A percentile compares a stretch with the other conserved stretches of the same genome.
Conservation (phyloP, 768 basidiomycete species). For the Boletus sensibilis region DNA sequence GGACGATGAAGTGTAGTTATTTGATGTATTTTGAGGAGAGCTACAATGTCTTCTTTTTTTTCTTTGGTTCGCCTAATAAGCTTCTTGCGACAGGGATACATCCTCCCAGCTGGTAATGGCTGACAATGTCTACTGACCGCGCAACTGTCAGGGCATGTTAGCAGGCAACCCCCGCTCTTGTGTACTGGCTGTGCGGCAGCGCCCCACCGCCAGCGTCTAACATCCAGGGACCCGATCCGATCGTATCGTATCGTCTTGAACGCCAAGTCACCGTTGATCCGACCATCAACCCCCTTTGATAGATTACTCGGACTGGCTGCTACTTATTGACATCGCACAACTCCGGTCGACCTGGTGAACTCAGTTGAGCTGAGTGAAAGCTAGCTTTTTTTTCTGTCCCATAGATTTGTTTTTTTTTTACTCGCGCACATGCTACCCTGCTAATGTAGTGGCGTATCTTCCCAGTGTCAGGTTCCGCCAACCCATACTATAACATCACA, state of each 20-base stretch:
- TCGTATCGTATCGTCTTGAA: constrained; percentile 9
- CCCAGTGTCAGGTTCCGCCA: constrained; percentile 5
- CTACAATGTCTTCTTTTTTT: neutral
- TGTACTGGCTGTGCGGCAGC: constrained; percentile 4
- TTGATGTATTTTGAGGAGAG: constrained; percentile 8
- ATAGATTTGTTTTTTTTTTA: constrained; percentile 1
- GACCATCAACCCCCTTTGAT: neutral
- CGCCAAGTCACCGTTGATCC: constrained; percentile 14
- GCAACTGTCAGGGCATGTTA: neutral
- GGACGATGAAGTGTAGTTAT: constrained; percentile 36
- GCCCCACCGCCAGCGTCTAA: neutral
- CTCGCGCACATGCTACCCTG: constrained; percentile 18
- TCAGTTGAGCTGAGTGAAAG: constrained; percentile 6
- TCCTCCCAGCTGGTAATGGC: neutral
- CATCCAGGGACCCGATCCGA: constrained; percentile 15
- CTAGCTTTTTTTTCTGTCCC: neutral
- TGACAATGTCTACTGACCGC: neutral
- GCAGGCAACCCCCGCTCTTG: neutral
- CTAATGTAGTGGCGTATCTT: constrained; percentile 8
- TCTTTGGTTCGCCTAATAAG: constrained; percentile 4
- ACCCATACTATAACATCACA: neutral
- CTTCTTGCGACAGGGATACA: constrained; percentile 6
- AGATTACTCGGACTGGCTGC: neutral
- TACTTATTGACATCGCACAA: neutral
- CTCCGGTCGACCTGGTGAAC: neutral